These are phyloP conservation scores for Chaetothyriales sp. DNA, from an alignment of 2,329 filamentous ascomycete species.

Conservation along the genomic window DNA sequence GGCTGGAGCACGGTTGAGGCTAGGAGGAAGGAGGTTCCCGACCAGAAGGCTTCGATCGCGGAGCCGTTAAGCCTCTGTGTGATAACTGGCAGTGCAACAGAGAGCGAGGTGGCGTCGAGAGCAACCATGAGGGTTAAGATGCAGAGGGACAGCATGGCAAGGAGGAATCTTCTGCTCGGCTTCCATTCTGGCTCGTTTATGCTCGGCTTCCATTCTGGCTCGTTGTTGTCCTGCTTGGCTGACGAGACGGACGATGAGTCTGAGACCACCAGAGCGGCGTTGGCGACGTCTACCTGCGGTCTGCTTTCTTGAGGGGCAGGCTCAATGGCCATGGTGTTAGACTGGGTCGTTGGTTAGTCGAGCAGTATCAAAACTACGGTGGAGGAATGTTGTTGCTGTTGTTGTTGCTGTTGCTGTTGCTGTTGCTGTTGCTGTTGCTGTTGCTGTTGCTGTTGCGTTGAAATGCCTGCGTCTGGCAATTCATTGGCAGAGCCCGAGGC, in stretches of 20 bases:
- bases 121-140: conserved; percentile 47
- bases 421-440: too few relatives aligned
- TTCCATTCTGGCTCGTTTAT: conserved; percentile 8
- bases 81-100: conserved; percentile 40
- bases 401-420: too few relatives aligned
- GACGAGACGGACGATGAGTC: conserved; percentile 7
- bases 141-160: conserved; percentile 38
- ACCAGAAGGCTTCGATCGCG: conserved; percentile 53
- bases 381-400: not conserved
- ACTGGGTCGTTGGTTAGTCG: not conserved
- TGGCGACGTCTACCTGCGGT: not conserved
- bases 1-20: conserved; percentile 46
- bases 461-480: not conserved
- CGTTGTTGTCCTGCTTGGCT: conserved; percentile 1
- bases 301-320: not conserved
- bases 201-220: conserved; percentile 2
- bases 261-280: not conserved
- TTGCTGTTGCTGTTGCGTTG: not conserved
- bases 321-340: not conserved
- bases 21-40: conserved; percentile 54
- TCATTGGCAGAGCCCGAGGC: too few relatives aligned
- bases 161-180: conserved; percentile 22
- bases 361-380: not conserved
- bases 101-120: conserved; percentile 50
- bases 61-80: conserved; percentile 37